phyloP scores from a whole-genome alignment of 306 rosid genomes.

The Pachyrhizus erosus region DNA sequence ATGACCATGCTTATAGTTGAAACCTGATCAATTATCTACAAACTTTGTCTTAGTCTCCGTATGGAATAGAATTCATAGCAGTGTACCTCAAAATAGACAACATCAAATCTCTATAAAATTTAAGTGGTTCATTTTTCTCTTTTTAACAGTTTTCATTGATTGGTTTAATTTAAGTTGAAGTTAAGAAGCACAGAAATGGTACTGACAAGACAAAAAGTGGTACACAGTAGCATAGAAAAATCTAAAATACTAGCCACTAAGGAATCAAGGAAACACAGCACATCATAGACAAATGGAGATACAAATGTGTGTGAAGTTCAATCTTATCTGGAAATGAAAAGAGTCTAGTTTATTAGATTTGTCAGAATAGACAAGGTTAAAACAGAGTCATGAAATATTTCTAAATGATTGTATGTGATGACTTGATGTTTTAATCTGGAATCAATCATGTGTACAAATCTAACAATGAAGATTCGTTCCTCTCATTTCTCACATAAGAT shows the following conservation, averaged over 20 bases:
- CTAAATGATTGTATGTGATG: neutral
- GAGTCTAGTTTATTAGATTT: slow-evolving; percentile 1
- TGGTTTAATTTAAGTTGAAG: neutral
- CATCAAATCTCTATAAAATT: neutral
- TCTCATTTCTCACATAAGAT: neutral
- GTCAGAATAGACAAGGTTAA: neutral
- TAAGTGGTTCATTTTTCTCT: neutral
- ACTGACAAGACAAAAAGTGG: neutral
- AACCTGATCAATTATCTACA: neutral
- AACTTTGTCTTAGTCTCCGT: neutral
- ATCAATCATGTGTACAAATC: neutral
- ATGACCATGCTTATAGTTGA: slow-evolving; percentile 29
- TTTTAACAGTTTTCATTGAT: neutral
- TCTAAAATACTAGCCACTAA: neutral
- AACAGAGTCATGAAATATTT: neutral
- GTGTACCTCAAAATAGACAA: neutral
- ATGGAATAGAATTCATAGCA: neutral
- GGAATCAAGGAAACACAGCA: neutral
- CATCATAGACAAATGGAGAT: neutral
- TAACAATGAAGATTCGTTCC: neutral
- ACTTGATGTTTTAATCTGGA: slow-evolving; percentile 3
- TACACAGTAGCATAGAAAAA: neutral
- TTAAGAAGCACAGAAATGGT: neutral
- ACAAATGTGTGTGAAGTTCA: neutral
- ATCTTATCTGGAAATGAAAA: neutral